These are phyloP conservation scores for Oryza glaberrima DNA, from an alignment of 176 grass and related monocot genomes.

Conservation along the genomic window DNA sequence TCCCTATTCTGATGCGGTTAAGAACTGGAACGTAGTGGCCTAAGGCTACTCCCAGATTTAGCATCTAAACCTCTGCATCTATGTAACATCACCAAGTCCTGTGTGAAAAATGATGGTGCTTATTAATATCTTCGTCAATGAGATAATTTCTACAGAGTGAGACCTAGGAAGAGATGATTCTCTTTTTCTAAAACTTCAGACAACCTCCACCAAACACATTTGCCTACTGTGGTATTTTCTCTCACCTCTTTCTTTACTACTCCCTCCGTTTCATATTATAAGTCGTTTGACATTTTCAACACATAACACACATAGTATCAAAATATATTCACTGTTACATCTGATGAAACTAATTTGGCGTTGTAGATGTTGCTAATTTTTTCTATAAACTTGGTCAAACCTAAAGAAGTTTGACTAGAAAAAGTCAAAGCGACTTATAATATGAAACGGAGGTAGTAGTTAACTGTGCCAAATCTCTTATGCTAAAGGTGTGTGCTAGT, in stretches of 20 bases:
- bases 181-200: constrained; percentile 2
- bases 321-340: too few species aligned
- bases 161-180: not conserved
- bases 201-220: not conserved
- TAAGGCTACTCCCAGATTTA: constrained; percentile 27
- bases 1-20: not conserved
- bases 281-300: too few species aligned
- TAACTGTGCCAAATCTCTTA: constrained; percentile 15
- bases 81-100: constrained; percentile 14
- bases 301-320: too few species aligned
- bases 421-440: too few species aligned
- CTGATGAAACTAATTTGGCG: too few species aligned
- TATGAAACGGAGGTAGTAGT: not conserved
- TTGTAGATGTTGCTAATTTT: too few species aligned
- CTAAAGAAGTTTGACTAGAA: too few species aligned
- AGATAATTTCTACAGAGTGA: not conserved
- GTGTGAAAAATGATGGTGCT: not conserved
- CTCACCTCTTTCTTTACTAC: constrained; percentile 23
- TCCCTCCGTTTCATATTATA: too few species aligned
- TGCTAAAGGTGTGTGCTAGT: not conserved
- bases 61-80: constrained; percentile 9
- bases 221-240: not conserved
- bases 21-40: constrained; percentile 3
- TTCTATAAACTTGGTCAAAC: too few species aligned
- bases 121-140: not conserved